Evolutionary conservation across 2,329 filamentous ascomycete species (phyloP).

Genomic region (Fusarium tjaetaba): DNA sequence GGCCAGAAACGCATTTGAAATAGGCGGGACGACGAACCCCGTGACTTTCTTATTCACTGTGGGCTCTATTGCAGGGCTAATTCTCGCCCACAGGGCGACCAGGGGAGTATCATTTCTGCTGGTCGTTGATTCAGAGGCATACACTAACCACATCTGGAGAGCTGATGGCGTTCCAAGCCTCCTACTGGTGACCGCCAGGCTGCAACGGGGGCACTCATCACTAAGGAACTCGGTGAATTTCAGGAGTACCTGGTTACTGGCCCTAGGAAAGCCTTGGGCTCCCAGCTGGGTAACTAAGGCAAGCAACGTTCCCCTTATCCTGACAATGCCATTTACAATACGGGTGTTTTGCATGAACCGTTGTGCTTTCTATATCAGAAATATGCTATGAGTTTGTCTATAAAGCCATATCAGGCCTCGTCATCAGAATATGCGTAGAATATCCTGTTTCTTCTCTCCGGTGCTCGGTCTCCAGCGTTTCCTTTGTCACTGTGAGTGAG

Average conservation of each 20-base stretch:
- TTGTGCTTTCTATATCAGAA: no score
- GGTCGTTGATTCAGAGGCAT: not conserved
- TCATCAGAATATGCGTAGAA: not conserved
- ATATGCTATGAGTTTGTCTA: not conserved
- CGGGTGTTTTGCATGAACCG: no score
- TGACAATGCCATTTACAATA: not conserved
- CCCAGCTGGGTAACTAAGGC: not conserved
- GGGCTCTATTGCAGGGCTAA: not conserved
- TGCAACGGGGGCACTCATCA: not conserved
- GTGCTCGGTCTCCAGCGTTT: not conserved
- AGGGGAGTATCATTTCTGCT: not conserved
- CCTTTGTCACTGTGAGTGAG: not conserved
- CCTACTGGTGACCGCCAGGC: not conserved
- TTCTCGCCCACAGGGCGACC: not conserved
- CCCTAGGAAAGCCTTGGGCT: not conserved
- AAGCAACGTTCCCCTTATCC: not conserved
- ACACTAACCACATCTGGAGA: not conserved
- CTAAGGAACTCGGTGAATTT: not conserved
- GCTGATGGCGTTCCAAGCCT: accelerated
- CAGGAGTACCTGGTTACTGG: not conserved
- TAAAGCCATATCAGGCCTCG: not conserved
- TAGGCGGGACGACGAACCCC: not conserved
- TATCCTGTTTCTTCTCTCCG: not conserved
- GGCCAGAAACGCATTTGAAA: not conserved
- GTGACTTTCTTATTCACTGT: not conserved